Percentiles rank a stretch among this genome's conserved stretches.
Evolutionary conservation across 805 yeast species (phyloP).

Genomic region (Candida sithepensis): DNA sequence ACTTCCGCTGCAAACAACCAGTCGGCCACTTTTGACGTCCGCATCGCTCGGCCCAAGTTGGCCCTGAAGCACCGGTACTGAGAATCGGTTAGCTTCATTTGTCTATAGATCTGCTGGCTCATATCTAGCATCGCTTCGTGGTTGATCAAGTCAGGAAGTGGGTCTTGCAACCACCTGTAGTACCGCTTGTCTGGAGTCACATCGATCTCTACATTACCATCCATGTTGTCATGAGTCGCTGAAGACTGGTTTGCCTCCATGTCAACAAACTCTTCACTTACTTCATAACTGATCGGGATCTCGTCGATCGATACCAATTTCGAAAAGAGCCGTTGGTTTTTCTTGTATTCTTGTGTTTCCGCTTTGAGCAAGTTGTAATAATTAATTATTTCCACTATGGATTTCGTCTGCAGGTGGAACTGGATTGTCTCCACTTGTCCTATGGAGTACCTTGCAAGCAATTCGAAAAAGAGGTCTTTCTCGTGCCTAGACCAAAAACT

Average conservation of each 20-base stretch:
- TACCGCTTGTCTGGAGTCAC: neutral
- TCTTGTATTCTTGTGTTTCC: conserved; percentile 28
- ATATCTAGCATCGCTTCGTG: conserved; percentile 9
- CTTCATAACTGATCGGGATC: conserved; percentile 51
- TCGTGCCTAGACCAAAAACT: conserved; percentile 45
- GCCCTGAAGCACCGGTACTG: too few species aligned
- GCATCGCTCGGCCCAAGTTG: conserved; percentile 4
- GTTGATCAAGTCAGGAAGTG: conserved; percentile 14
- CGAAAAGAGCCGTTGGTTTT: conserved; percentile 11
- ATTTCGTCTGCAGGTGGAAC: conserved; percentile 37
- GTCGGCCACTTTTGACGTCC: conserved; percentile 3
- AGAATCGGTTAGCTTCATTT: neutral
- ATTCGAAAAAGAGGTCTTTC: conserved; percentile 48
- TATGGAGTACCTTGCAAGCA: conserved; percentile 47
- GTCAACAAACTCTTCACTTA: conserved; percentile 39
- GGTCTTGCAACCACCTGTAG: neutral
- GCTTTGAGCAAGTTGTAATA: conserved; percentile 40
- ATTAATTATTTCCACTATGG: conserved; percentile 39
- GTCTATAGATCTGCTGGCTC: conserved; percentile 9
- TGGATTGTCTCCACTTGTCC: conserved; percentile 40
- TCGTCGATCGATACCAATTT: conserved; percentile 37
- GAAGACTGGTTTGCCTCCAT: conserved; percentile 36
- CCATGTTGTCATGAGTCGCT: neutral
- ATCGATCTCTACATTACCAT: too few species aligned
- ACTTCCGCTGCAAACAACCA: conserved; percentile 10